Percentiles rank a stretch among this genome's conserved stretches.
Conservation (phyloP, 1,284 basidiomycete genomes). For the Moniliella sp. region DNA sequence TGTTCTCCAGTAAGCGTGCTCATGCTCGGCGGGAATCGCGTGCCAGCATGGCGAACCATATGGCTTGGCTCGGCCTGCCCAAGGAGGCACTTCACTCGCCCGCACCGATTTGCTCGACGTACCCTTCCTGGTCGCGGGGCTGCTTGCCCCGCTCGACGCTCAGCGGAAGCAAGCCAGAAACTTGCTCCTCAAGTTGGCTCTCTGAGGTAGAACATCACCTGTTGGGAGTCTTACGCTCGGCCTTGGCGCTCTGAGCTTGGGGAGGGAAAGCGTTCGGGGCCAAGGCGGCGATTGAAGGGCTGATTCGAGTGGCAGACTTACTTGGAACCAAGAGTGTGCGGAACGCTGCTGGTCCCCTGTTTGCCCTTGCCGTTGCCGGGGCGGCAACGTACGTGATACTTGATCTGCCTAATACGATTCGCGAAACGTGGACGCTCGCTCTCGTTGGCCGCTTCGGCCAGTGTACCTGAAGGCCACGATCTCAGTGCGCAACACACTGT, state of each 20-base stretch:
- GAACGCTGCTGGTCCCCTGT: slow-evolving; percentile 65
- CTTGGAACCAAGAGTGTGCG: slow-evolving; percentile 60
- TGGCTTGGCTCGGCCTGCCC: slow-evolving; percentile 21
- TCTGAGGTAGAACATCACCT: slow-evolving; percentile 30
- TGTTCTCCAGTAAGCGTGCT: slow-evolving; percentile 63
- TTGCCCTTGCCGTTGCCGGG: slow-evolving; percentile 30
- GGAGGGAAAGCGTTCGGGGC: slow-evolving; percentile 55
- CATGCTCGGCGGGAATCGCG: no score
- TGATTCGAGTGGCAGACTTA: slow-evolving; percentile 39
- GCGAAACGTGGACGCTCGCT: slow-evolving; percentile 41
- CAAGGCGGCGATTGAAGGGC: slow-evolving; percentile 21
- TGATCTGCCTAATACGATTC: slow-evolving; percentile 72
- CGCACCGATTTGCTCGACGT: slow-evolving; percentile 67
- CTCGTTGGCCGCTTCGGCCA: slow-evolving; percentile 3
- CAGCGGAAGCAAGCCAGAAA: neutral
- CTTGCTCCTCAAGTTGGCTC: no score
- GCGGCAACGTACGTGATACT: slow-evolving; percentile 60
- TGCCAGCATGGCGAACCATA: slow-evolving; percentile 3
- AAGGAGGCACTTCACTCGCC: slow-evolving; percentile 31
- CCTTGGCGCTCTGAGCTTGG: slow-evolving; percentile 61
- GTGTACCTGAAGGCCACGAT: no score
- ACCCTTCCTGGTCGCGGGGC: slow-evolving; percentile 41
- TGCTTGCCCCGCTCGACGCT: slow-evolving; percentile 1
- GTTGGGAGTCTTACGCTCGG: slow-evolving; percentile 15
- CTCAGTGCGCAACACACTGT: slow-evolving; percentile 53